phyloP scores from a whole-genome alignment of 345 rosid genomes.

The Rhodomyrtus tomentosa region DNA sequence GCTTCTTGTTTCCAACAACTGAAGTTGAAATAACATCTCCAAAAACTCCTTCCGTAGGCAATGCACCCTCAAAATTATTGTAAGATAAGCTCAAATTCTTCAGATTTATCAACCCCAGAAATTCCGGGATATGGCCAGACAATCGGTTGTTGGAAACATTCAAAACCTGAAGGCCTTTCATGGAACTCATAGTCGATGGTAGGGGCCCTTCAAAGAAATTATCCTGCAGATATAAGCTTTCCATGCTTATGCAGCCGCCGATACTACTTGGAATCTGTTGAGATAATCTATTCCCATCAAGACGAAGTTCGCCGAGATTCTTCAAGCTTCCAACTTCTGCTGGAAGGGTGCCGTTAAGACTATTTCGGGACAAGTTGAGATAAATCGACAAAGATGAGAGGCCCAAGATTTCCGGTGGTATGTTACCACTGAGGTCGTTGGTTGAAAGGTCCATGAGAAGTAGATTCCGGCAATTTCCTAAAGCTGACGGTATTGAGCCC shows the following conservation, averaged over 20 bases:
- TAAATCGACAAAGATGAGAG: neutral
- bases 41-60: rapidly evolving
- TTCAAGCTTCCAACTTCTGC: neutral
- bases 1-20: too few species aligned
- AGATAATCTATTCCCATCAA: neutral
- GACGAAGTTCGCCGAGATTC: neutral
- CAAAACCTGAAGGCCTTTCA: neutral
- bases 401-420: neutral
- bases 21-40: neutral
- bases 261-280: neutral
- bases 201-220: neutral
- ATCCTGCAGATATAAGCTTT: neutral
- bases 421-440: neutral
- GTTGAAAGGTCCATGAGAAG: too few species aligned
- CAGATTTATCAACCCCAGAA: rapidly evolving
- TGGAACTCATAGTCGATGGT: neutral
- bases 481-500: neutral
- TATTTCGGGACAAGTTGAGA: neutral
- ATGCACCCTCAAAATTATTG: neutral
- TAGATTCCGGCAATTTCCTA: neutral
- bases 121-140: too few species aligned
- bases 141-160: too few species aligned
- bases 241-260: neutral
- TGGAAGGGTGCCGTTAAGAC: neutral
- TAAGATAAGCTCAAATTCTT: neutral